Base-by-base conservation (phyloP, 1,284 basidiomycete species). In the Erythrobasidium hasegawianum region DNA sequence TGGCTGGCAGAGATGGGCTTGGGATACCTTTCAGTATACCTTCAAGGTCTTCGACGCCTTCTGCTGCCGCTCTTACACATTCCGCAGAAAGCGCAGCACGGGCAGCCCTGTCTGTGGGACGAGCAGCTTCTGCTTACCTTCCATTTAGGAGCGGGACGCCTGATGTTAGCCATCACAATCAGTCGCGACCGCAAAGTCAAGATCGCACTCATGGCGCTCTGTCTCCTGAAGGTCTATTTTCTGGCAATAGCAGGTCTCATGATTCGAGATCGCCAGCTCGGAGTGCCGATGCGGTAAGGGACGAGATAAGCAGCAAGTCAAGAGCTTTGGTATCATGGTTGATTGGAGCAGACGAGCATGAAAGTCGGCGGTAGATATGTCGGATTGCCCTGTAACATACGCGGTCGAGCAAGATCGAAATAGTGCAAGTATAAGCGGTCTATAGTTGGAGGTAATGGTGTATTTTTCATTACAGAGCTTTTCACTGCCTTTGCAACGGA, bases 341-440 rank as follows among this genome's bases (percentile, higher is more conserved):
- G 29, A 86, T 92, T 69, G 90, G 89, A 39, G 87, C 85, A 18
- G 88, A 90, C 64, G 77, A 76, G 14, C 69, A 76, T n/a, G 50
- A 68, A 3, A 50, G 18, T 41, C 11, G 27, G 18, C 11, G 18
- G 24, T 61, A 20, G 33, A 47, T 18, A 24, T 5, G 4, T 47
- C 16, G 43, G n/a, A 47, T n/a, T 18, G 43, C 43, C 16, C 8
- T 47, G 16, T 47, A 33, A 76, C 75, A 24, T 74, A 76, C n/a
- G n/a, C n/a, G n/a, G n/a, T n/a, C n/a, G n/a, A n/a, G n/a, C n/a
- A n/a, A n/a, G n/a, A n/a, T n/a, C n/a, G n/a, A n/a, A n/a, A n/a
- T n/a, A n/a, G n/a, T n/a, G n/a, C n/a, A n/a, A n/a, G n/a, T n/a
- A n/a, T n/a, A n/a, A n/a, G n/a, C n/a, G n/a, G n/a, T n/a, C n/a